A percentile compares a stretch with the other conserved stretches of the same genome.
These are phyloP conservation scores for Pseudogymnoascus sp. DNA, from an alignment of 2,329 filamentous ascomycete species.

Conservation along the genomic window DNA sequence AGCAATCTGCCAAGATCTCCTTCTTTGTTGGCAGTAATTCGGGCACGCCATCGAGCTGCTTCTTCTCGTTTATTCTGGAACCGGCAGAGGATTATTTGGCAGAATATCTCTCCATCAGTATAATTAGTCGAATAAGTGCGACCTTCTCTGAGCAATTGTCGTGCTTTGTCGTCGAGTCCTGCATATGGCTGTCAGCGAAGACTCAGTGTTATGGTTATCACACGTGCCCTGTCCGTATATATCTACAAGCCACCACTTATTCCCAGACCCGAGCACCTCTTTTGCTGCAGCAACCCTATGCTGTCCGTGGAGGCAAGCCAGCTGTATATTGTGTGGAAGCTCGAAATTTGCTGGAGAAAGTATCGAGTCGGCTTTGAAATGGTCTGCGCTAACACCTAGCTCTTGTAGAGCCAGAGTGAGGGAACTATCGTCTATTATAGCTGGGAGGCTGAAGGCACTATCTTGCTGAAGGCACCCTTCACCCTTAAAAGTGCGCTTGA, in stretches of 20 bases:
- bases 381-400: not conserved
- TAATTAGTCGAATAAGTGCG: not conserved
- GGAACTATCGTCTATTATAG: not conserved
- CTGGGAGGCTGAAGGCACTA: not conserved
- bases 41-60: not conserved
- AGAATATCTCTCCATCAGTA: not conserved
- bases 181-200: not conserved
- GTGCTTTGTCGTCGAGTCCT: not conserved
- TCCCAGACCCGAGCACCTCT: not conserved
- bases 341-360: not conserved
- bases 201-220: not conserved
- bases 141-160: not conserved
- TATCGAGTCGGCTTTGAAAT: not conserved
- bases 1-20: not conserved
- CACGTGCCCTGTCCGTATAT: not conserved
- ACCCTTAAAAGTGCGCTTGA: not conserved
- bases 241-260: not conserved
- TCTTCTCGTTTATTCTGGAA: not conserved
- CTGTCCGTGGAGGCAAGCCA: not conserved
- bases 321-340: not conserved
- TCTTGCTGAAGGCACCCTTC: not conserved
- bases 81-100: not conserved
- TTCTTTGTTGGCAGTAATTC: not conserved
- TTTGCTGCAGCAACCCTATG: not conserved
- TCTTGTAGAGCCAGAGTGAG: not conserved